A percentile compares a stretch with the other conserved stretches of the same genome.
These are phyloP conservation scores for Petasospora rhodanensis DNA, from an alignment of 1,139 yeast species.

Conservation along the genomic window DNA sequence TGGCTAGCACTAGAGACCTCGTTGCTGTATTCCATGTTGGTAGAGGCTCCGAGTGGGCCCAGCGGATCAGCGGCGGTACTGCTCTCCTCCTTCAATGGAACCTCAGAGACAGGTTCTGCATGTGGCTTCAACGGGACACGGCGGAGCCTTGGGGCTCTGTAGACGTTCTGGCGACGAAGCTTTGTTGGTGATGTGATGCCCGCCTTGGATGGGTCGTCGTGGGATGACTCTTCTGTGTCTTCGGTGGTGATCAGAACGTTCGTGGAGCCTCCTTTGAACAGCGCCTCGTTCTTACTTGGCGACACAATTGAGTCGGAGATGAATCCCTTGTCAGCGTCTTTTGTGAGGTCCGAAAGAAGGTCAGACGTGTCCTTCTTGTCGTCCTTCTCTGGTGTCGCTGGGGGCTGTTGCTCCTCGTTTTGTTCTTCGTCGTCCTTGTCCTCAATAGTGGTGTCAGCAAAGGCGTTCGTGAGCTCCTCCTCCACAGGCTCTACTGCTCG, in stretches of 20 bases:
- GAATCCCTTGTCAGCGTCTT: slow-evolving; percentile 22
- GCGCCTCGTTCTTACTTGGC: slow-evolving; percentile 24
- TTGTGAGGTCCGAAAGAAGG: slow-evolving; percentile 29
- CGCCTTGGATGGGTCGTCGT: slow-evolving; percentile 1
- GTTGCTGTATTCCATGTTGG: slow-evolving; percentile 1
- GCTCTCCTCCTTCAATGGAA: too few species aligned
- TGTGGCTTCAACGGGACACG: slow-evolving; percentile 16
- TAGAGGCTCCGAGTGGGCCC: slow-evolving; percentile 39
- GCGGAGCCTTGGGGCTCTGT: slow-evolving; percentile 43
- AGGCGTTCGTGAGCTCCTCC: slow-evolving; percentile 16
- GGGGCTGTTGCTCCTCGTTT: not conserved
- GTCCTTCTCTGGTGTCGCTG: slow-evolving; percentile 8
- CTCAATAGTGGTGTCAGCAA: slow-evolving; percentile 10
- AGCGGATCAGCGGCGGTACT: slow-evolving; percentile 25
- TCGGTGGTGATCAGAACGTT: too few species aligned
- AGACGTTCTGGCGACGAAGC: slow-evolving; percentile 31
- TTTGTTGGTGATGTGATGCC: slow-evolving; percentile 31
- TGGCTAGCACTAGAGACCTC: slow-evolving; percentile 13
- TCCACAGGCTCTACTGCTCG: slow-evolving; percentile 7
- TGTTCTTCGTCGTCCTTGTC: slow-evolving; percentile 6
- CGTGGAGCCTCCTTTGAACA: slow-evolving; percentile 19
- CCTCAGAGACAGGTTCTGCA: too few species aligned
- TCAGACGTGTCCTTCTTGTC: slow-evolving; percentile 17
- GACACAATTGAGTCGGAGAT: slow-evolving; percentile 16
- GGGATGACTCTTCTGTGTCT: too few species aligned